Percentiles rank a stretch among this genome's conserved stretches.
Conservation (phyloP, 2,329 filamentous ascomycete species). For the Stachybotrys echinatus region DNA sequence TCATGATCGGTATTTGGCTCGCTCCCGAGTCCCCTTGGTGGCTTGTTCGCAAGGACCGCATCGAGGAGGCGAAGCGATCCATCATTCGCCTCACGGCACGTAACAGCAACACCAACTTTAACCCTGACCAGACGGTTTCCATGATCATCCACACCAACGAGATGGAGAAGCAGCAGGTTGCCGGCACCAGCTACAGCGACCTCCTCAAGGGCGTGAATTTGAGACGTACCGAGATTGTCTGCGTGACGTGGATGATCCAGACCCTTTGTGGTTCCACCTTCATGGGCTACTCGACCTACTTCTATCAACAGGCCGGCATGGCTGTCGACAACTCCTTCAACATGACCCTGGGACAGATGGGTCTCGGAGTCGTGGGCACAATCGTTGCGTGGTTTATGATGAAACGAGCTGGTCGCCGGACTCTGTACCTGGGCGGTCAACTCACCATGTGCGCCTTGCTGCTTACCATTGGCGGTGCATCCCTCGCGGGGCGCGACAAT, state of each 20-base stretch:
- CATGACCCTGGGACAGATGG: constrained; percentile 35
- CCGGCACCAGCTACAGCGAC: constrained; percentile 38
- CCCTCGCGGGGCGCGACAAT: constrained; percentile 40
- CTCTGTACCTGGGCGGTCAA: constrained; percentile 37
- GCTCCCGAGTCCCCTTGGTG: constrained; percentile 48
- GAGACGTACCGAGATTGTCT: constrained; percentile 40
- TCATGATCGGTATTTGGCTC: constrained; percentile 35
- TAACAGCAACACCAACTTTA: constrained; percentile 25
- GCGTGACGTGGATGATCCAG: constrained; percentile 37
- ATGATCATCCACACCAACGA: constrained; percentile 49
- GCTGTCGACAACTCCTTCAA: constrained; percentile 29
- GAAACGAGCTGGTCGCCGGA: constrained; percentile 37
- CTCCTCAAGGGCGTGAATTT: constrained; percentile 42
- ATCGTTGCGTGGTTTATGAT: constrained; percentile 40
- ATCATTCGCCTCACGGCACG: constrained; percentile 33
- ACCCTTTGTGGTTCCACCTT: constrained; percentile 33
- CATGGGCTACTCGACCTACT: constrained; percentile 56
- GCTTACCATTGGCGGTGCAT: constrained; percentile 46
- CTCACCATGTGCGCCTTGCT: constrained; percentile 42
- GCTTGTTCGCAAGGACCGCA: constrained; percentile 34
- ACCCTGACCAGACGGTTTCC: constrained; percentile 38
- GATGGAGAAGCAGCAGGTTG: constrained; percentile 33
- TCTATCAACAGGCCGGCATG: constrained; percentile 38
- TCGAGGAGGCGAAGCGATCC: constrained; percentile 31
- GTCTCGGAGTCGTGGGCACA: constrained; percentile 39